Evolutionary conservation across 768 basidiomycete species (phyloP), one percentile per base, ranked within the genome.

Genomic region (Clitopilus hobsonii): DNA sequence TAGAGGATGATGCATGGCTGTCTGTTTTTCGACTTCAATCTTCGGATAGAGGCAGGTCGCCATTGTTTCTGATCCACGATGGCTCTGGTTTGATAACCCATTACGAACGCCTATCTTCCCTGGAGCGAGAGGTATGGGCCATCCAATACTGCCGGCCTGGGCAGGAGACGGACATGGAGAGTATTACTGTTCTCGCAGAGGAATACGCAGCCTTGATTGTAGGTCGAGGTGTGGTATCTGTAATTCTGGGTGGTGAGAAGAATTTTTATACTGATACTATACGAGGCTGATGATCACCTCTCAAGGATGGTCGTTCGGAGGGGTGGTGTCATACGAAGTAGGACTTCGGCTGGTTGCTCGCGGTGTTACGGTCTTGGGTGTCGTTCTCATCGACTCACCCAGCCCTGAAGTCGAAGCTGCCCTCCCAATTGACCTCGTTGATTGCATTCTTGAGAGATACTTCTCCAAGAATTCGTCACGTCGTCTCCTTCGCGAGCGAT

Each of bases 291-390:
- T 20, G 13, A 3, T 25, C 38, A 56, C 5, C 54, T 27, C 29
- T 4, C 38, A 53, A 89, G 88, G 88, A 0, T 91, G 88, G 88
- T 91, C 88, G 2, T 87, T 91, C 58, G 88, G 88, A 11, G 88
- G 88, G 1, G 82, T 88, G 3, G 80, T 82, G 0, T 86, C 88
- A 0, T 89, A 82, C 60, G 88, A 89, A 61, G 69, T 81, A 2
- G 80, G 83, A 16, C 75, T 74, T 0, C 78, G 79, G 24, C 75
- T 89, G 16, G 56, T 70, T n/a, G 66, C 59, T 18, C 69, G 62
- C 4, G 81, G 78, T 2, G 59, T 77, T 7, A 50, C 58, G 1
- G 81, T 86, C 20, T 69, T 70, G 51, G 89, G 86, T 0, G 69
- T 90, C 41, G 58, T 89, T 7, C 70, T 89, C 56, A 83, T 91